These are phyloP conservation scores for Sphenostylis stenocarpa DNA, from an alignment of 306 rosid species.

Conservation along the genomic window DNA sequence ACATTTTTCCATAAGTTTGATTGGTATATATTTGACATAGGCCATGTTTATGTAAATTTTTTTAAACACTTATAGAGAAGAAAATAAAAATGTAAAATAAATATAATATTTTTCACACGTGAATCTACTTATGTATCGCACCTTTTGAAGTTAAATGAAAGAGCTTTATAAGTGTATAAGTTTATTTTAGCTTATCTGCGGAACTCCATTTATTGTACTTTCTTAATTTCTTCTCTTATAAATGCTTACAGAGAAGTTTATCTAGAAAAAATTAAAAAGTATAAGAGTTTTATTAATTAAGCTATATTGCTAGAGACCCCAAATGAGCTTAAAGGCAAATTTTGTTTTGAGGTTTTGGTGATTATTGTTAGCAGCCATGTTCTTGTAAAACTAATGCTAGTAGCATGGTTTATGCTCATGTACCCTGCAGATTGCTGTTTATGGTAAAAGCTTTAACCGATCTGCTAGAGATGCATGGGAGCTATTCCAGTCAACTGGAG, in stretches of 20 bases:
- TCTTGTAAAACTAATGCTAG: slow-evolving; percentile 14
- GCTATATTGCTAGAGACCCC: background rate
- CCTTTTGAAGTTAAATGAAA: background rate
- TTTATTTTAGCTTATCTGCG: background rate
- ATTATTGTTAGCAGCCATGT: background rate
- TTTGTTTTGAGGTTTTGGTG: background rate
- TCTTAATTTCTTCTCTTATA: background rate
- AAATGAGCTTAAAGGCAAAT: background rate
- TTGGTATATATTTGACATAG: background rate
- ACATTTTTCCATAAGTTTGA: background rate
- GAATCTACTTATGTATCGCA: background rate
- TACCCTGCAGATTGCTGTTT: slow-evolving; percentile 77
- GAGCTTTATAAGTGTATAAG: background rate
- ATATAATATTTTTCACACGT: background rate
- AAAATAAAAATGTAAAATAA: background rate
- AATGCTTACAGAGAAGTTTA: background rate
- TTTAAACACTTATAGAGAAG: background rate
- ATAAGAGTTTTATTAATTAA: background rate
- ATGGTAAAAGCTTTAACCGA: slow-evolving; percentile 88
- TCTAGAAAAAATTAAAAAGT: background rate
- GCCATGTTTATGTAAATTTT: background rate
- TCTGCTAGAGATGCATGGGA: slow-evolving; percentile 99
- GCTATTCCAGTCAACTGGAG: slow-evolving; percentile 96
- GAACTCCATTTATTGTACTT: background rate
- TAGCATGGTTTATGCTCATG: slow-evolving; percentile 13